phyloP scores from a whole-genome alignment of 345 rosid genomes.

The Populus euphratica region DNA sequence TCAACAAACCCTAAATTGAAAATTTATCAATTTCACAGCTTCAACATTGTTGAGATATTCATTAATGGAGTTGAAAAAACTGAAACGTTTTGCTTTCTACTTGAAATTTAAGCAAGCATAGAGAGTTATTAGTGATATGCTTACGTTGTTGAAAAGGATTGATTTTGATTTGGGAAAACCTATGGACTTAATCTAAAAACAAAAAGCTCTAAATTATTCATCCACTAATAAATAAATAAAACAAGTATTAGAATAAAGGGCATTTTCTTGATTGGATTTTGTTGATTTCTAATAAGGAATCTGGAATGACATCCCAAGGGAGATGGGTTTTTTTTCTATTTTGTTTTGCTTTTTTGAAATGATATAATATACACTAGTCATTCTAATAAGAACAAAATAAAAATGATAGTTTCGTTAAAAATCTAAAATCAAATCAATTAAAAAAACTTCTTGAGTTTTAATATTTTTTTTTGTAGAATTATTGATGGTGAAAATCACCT shows the following conservation, averaged over 20 bases:
- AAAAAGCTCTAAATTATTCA: no score
- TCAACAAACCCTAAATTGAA: not conserved
- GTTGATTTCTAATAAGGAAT: no score
- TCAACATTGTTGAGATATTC: conserved; percentile 82
- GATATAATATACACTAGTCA: accelerated
- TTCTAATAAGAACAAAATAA: no score
- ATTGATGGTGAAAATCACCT: no score
- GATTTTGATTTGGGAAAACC: not conserved
- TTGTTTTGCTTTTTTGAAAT: no score
- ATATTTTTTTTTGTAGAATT: no score
- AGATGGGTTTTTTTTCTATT: no score
- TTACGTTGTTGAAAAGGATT: not conserved
- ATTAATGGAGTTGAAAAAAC: conserved; percentile 33
- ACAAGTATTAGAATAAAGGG: not conserved
- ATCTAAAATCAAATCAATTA: no score
- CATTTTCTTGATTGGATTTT: not conserved
- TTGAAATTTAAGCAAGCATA: not conserved
- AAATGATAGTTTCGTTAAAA: no score
- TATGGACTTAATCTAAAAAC: not conserved
- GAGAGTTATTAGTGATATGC: not conserved
- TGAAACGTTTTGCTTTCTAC: not conserved
- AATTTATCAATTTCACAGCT: conserved; percentile 71
- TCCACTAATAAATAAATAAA: not conserved
- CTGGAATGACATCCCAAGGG: no score
- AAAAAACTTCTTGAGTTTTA: accelerated